phyloP scores from a whole-genome alignment of 805 yeast genomes.

The Candida patagonica region DNA sequence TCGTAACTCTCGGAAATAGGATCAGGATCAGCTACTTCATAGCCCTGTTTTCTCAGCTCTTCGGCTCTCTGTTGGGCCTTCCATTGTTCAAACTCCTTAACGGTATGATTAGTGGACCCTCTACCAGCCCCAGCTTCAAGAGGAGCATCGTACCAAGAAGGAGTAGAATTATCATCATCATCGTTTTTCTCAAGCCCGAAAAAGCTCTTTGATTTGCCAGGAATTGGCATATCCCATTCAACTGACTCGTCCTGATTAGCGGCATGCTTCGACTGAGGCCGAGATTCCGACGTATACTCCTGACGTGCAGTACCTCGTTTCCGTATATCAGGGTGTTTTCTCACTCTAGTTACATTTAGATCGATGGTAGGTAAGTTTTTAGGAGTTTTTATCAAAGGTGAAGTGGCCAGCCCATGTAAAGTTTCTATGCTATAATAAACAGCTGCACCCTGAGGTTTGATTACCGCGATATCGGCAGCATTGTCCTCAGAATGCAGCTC shows the following conservation, averaged over 20 bases:
- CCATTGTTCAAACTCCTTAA: conserved; percentile 27
- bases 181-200: neutral
- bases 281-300: neutral
- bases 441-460: neutral
- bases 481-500: too few relatives aligned
- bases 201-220: neutral
- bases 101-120: conserved; percentile 1
- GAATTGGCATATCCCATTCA: conserved; percentile 7
- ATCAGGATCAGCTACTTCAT: conserved; percentile 13
- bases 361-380: conserved; percentile 6
- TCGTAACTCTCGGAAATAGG: conserved; percentile 3
- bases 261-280: neutral
- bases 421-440: conserved; percentile 6
- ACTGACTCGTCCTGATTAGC: conserved; percentile 7
- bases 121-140: conserved; percentile 2
- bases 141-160: conserved; percentile 1
- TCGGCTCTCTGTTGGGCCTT: conserved; percentile 23
- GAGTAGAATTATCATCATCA: conserved; percentile 1
- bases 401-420: conserved; percentile 11
- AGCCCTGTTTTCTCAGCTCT: conserved; percentile 16
- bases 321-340: too few relatives aligned
- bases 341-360: neutral
- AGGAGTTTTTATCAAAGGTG: conserved; percentile 13
- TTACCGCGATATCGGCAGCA: too few relatives aligned
- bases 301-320: too few relatives aligned